phyloP scores from a whole-genome alignment of 2,329 filamentous ascomycete genomes.

The Niveomyces coronatus region DNA sequence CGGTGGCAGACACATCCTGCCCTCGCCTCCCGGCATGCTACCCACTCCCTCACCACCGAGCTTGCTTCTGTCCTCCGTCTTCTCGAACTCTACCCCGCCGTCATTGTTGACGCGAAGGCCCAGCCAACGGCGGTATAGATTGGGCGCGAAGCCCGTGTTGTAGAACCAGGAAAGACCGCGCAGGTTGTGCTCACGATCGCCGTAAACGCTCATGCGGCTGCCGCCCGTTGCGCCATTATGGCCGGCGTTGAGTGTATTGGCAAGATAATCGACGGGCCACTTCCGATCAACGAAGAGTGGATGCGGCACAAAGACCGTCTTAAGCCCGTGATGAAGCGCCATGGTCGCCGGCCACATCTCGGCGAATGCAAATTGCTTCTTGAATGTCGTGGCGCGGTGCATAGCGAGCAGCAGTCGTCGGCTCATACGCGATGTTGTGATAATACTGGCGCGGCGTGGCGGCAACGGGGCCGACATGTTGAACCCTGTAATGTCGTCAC shows the following conservation, averaged over 20 bases:
- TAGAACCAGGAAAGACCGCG: conserved; percentile 87
- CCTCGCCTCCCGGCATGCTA: conserved; percentile 57
- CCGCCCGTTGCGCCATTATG: conserved; percentile 67
- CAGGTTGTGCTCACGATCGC: conserved; percentile 83
- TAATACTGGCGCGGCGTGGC: conserved; percentile 75
- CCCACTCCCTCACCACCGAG: conserved; percentile 35
- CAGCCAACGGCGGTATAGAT: conserved; percentile 77
- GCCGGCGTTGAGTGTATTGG: conserved; percentile 70
- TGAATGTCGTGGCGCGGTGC: conserved; percentile 79
- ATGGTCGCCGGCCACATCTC: conserved; percentile 94
- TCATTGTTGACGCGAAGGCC: conserved; percentile 72
- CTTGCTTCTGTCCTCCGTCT: conserved; percentile 42
- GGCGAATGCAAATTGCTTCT: conserved; percentile 83
- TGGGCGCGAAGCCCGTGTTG: conserved; percentile 69
- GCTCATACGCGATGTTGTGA: conserved; percentile 77
- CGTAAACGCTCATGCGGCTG: conserved; percentile 61
- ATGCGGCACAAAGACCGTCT: conserved; percentile 85
- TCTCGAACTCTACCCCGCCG: conserved; percentile 67
- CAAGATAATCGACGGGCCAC: conserved; percentile 73
- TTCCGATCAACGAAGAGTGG: conserved; percentile 77
- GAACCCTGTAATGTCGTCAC: conserved; percentile 76
- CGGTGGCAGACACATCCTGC: conserved; percentile 81
- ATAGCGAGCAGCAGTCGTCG: conserved; percentile 70
- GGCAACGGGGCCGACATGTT: conserved; percentile 51
- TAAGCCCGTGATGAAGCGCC: conserved; percentile 83